A percentile compares a stretch with the other conserved stretches of the same genome.
These are phyloP conservation scores for Cercospora sesami DNA, from an alignment of 2,329 filamentous ascomycete species.

Conservation along the genomic window DNA sequence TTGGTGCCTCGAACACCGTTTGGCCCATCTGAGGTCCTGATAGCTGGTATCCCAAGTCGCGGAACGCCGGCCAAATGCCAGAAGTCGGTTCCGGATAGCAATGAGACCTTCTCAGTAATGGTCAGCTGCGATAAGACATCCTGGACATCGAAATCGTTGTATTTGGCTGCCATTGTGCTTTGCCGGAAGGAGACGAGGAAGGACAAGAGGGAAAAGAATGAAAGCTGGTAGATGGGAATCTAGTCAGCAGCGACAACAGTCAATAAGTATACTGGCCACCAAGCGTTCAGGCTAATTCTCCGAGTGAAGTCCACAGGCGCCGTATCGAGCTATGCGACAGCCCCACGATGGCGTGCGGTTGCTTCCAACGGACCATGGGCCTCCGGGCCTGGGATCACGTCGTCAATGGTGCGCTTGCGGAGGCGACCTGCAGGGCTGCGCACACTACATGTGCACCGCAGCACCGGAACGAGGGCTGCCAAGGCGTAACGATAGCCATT, in stretches of 20 bases:
- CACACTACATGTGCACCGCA: background rate
- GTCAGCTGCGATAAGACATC: constrained; percentile 35
- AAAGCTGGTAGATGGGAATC: background rate
- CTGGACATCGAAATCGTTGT: constrained; percentile 36
- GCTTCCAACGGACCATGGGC: constrained; percentile 7
- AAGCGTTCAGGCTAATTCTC: constrained; percentile 2
- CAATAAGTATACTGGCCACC: background rate
- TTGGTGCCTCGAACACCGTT: constrained; percentile 68
- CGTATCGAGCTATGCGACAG: background rate
- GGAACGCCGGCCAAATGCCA: constrained; percentile 67
- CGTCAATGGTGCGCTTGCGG: constrained; percentile 3
- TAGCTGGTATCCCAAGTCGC: constrained; percentile 61
- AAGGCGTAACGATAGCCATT: background rate
- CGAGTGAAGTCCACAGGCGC: background rate
- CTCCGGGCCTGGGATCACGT: constrained; percentile 2
- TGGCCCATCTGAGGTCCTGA: constrained; percentile 67
- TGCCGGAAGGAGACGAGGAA: background rate
- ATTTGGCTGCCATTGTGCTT: constrained; percentile 15
- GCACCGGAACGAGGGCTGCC: background rate
- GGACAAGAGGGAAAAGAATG: background rate
- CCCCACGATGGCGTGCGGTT: constrained; percentile 4
- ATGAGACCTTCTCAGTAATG: constrained; percentile 35
- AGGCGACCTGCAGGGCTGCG: constrained; percentile 3
- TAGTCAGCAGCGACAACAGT: background rate
- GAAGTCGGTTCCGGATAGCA: constrained; percentile 55